Base-by-base conservation (phyloP, 2,329 filamentous ascomycete species). In the Capronia coronata region DNA sequence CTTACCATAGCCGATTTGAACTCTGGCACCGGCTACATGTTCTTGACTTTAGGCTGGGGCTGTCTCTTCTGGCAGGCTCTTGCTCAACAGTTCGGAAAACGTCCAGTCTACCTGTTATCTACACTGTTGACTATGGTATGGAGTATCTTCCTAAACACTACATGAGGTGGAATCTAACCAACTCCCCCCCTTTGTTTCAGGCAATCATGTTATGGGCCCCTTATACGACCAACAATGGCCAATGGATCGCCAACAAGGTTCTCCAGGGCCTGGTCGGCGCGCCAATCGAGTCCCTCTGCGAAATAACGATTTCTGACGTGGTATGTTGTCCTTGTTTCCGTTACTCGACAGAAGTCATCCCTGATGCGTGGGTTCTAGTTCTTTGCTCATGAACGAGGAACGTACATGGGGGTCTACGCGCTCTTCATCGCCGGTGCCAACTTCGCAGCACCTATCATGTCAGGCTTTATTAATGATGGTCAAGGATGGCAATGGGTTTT, bases 221-320 rank as follows among this genome's bases (percentile, higher is more conserved):
- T 10, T 69, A 73, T 47, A 67, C 68, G 2, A 68, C 65, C 22
- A 69, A 65, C 11, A 68, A 71, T 23, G 70, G 72, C 2, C 67
- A 72, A 51, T 76, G 72, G 73, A 70, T 71, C 22, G 72, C 70
- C 3, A 70, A 70, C 52, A 70, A 70, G 39, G 66, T 76, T 18
- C 54, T 77, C 1, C 68, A 71, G 39, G 74, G 74, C 1, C 71
- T 76, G 52, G 69, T 73, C 27, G 66, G 64, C 11, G 68, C 73
- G 1, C 73, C 74, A 0, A 69, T 75, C n/a, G 74, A 76, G 55
- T 69, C 69, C 4, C 59, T 77, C 8, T 68, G 68, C 7, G 74
- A 74, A 55, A 68, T 74, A 10, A 70, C 68, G 2, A 65, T 74
- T 2, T 67, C 70, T 0, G 72, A 75, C 47, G 61, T 73, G n/a